Evolutionary conservation across 129 eudicot genomes (phyloP).

Genomic region (Tanacetum coccineum): DNA sequence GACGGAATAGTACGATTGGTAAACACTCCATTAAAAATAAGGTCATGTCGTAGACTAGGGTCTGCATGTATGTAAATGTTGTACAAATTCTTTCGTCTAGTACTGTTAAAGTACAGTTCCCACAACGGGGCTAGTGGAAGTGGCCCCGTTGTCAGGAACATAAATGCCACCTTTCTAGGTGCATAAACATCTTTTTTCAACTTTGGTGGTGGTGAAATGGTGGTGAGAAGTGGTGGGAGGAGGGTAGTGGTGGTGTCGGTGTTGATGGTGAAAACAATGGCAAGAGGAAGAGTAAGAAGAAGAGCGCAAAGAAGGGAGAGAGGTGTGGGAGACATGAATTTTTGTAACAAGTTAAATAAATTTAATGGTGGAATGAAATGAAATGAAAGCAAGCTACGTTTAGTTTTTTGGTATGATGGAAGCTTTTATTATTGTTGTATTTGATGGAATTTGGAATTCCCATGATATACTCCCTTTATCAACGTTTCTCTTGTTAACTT

Average conservation of each 20-base stretch:
- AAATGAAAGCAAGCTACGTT: slow-evolving; percentile 14
- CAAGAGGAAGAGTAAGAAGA: slow-evolving; percentile 77
- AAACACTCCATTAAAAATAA: slow-evolving; percentile 55
- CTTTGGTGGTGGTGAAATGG: slow-evolving; percentile 22
- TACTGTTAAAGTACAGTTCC: slow-evolving; percentile 62
- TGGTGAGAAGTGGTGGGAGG: background rate
- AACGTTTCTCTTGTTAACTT: slow-evolving; percentile 4
- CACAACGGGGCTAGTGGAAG: slow-evolving; percentile 67
- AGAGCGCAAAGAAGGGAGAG: slow-evolving; percentile 81
- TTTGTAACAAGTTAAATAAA: background rate
- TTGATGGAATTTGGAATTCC: slow-evolving; percentile 1
- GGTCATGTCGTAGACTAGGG: slow-evolving; percentile 40
- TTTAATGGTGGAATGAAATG: slow-evolving; percentile 7
- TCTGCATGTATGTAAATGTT: slow-evolving; percentile 79
- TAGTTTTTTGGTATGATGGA: slow-evolving; percentile 21
- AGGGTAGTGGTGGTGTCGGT: slow-evolving; percentile 35
- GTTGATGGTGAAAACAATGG: slow-evolving; percentile 68
- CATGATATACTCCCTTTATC: slow-evolving; percentile 12
- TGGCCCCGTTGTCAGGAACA: slow-evolving; percentile 67
- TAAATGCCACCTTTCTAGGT: slow-evolving; percentile 61
- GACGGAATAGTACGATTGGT: slow-evolving; percentile 60
- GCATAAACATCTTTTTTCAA: background rate
- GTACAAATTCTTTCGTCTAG: slow-evolving; percentile 35
- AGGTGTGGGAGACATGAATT: slow-evolving; percentile 57
- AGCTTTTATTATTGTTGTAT: slow-evolving; percentile 4